phyloP scores from a whole-genome alignment of 495 filamentous ascomycete genomes.

The Aspergillus sclerotioniger region DNA sequence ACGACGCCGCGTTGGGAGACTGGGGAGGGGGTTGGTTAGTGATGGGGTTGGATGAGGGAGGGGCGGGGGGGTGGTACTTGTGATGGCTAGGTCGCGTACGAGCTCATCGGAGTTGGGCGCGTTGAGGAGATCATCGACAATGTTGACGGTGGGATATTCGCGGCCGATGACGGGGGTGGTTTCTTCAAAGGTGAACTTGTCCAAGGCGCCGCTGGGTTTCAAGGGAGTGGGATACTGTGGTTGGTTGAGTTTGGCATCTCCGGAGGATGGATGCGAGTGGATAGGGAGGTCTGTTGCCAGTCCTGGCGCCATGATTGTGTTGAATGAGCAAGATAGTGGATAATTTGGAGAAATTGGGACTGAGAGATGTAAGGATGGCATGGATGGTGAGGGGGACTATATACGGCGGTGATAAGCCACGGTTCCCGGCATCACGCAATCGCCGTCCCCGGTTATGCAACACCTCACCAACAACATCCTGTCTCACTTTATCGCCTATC shows the following conservation, averaged over 20 bases:
- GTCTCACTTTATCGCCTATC: not conserved
- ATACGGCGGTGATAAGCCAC: not conserved
- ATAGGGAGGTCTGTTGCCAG: not conserved
- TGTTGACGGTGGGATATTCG: conserved; percentile 50
- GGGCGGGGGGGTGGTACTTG: conserved; percentile 21
- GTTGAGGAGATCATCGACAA: conserved; percentile 52
- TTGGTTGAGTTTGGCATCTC: not conserved
- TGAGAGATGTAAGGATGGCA: not conserved
- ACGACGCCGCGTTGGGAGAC: conserved; percentile 73
- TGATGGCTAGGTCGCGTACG: conserved; percentile 59
- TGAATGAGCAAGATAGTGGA: not conserved
- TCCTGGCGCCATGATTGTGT: not conserved
- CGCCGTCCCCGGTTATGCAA: not conserved
- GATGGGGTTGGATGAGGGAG: not conserved
- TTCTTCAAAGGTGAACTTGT: conserved; percentile 15
- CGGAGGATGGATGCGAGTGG: not conserved
- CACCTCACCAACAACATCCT: not conserved
- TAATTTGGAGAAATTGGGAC: not conserved
- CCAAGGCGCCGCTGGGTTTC: conserved; percentile 39
- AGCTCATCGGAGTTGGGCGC: conserved; percentile 54
- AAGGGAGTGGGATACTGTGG: conserved; percentile 9
- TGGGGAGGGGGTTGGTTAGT: conserved; percentile 20
- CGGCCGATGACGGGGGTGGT: conserved; percentile 48
- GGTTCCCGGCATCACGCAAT: not conserved
- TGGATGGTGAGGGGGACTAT: too few relatives aligned